phyloP scores from a whole-genome alignment of 2,329 filamentous ascomycete species.

The Xylariaceae sp. region DNA sequence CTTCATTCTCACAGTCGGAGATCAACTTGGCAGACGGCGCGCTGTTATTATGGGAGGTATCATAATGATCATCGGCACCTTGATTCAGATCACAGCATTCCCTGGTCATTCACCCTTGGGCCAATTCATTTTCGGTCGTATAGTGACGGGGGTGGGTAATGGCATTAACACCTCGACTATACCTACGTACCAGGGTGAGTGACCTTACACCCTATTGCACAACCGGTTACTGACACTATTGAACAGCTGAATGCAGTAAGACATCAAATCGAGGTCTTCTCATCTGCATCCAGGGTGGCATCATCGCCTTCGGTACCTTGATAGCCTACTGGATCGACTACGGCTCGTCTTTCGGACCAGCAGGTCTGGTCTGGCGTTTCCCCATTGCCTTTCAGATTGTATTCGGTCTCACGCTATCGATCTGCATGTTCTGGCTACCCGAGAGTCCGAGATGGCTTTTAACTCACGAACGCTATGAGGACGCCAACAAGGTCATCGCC shows the following conservation, averaged over 20 bases:
- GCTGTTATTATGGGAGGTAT: constrained; percentile 54
- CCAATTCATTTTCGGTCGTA: constrained; percentile 46
- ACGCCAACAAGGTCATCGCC: constrained; percentile 34
- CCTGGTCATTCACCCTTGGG: constrained; percentile 30
- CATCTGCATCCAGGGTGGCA: constrained; percentile 42
- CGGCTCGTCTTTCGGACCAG: constrained; percentile 40
- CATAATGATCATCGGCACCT: constrained; percentile 52
- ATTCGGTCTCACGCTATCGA: constrained; percentile 41
- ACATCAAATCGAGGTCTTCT: constrained; percentile 41
- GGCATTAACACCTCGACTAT: constrained; percentile 47
- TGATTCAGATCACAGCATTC: constrained; percentile 48
- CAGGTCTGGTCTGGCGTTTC: constrained; percentile 51
- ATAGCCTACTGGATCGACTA: constrained; percentile 51
- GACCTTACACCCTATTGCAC: not conserved
- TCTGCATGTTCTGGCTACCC: constrained; percentile 42
- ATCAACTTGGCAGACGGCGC: constrained; percentile 46
- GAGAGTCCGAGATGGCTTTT: constrained; percentile 45
- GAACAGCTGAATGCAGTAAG: constrained; percentile 40
- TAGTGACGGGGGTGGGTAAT: constrained; percentile 51
- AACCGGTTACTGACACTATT: constrained; percentile 5
- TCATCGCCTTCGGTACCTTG: constrained; percentile 42
- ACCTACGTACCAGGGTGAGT: constrained; percentile 16
- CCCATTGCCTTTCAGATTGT: constrained; percentile 48
- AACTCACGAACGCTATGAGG: constrained; percentile 45
- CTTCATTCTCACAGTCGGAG: constrained; percentile 49